Evolutionary conservation across 768 basidiomycete genomes (phyloP).

Genomic region (Xerocomellus chrysenteron): DNA sequence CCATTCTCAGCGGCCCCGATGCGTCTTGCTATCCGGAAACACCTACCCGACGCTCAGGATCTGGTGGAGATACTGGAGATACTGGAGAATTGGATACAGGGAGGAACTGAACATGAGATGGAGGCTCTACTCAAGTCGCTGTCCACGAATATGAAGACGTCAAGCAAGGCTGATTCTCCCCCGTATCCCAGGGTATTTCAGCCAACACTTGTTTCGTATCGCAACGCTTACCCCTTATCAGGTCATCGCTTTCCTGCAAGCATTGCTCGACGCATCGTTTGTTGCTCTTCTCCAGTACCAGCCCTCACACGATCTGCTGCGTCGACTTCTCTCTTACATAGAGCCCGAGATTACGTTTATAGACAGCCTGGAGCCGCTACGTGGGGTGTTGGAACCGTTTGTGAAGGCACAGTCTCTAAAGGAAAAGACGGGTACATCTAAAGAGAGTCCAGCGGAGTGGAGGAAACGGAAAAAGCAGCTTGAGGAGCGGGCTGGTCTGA

Average conservation of each 20-base stretch:
- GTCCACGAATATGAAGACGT: conserved; percentile 1
- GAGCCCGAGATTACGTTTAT: conserved; percentile 53
- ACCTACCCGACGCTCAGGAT: conserved; percentile 40
- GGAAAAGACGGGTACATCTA: conserved; percentile 38
- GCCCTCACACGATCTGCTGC: conserved; percentile 56
- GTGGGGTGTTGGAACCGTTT: conserved; percentile 65
- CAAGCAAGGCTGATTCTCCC: conserved; percentile 16
- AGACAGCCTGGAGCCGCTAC: conserved; percentile 52
- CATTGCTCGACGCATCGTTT: conserved; percentile 70
- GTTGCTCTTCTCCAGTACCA: conserved; percentile 63
- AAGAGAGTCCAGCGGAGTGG: conserved; percentile 43
- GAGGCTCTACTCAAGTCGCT: conserved; percentile 24
- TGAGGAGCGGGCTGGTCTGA: conserved; percentile 51
- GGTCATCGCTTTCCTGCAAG: conserved; percentile 61
- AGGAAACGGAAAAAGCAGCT: conserved; percentile 51
- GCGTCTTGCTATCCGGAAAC: conserved; percentile 44
- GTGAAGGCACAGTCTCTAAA: conserved; percentile 51
- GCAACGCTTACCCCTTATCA: conserved; percentile 41
- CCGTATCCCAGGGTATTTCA: conserved; percentile 38
- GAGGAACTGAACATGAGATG: conserved; percentile 26
- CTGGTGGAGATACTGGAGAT: conserved; percentile 38
- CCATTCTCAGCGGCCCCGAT: conserved; percentile 38
- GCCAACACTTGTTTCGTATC: conserved; percentile 32
- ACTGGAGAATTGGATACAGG: conserved; percentile 41
- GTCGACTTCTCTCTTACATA: conserved; percentile 47